Conservation (phyloP, 1,284 basidiomycete genomes). For the Somion occarium region DNA sequence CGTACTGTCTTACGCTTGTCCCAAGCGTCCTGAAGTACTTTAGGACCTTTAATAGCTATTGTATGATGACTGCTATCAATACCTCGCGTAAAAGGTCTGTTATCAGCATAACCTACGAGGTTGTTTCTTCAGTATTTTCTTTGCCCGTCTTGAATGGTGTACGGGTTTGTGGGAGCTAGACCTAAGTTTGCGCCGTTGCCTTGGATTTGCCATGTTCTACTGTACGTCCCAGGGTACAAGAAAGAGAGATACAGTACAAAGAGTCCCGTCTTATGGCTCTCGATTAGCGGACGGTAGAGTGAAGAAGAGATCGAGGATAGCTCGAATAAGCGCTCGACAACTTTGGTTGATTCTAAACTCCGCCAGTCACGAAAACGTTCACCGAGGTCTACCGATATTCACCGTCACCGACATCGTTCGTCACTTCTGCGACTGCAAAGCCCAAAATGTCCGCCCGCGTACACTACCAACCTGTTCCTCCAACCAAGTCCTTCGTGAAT, state of each 20-base stretch:
- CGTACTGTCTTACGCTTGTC: slow-evolving; percentile 85
- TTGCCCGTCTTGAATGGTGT: slow-evolving; percentile 64
- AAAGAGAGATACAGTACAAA: too few relatives aligned
- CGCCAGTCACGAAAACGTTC: slow-evolving; percentile 6
- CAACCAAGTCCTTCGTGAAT: slow-evolving; percentile 14
- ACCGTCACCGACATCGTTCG: slow-evolving; percentile 13
- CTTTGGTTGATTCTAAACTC: slow-evolving; percentile 15
- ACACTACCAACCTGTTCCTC: slow-evolving; percentile 17
- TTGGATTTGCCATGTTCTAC: slow-evolving; percentile 88
- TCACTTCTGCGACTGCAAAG: not conserved
- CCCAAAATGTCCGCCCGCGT: slow-evolving; percentile 25
- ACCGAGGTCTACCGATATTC: slow-evolving; percentile 7
- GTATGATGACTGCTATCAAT: slow-evolving; percentile 13
- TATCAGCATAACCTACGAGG: slow-evolving; percentile 46
- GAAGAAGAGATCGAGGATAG: too few relatives aligned
- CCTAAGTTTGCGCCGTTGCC: slow-evolving; percentile 79
- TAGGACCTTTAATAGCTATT: slow-evolving; percentile 79
- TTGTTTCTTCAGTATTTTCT: slow-evolving; percentile 74
- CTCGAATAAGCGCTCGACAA: too few relatives aligned
- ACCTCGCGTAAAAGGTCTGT: slow-evolving; percentile 2
- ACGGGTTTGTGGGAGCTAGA: slow-evolving; percentile 69
- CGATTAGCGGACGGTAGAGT: too few relatives aligned
- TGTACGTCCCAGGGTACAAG: too few relatives aligned
- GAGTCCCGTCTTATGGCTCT: too few relatives aligned
- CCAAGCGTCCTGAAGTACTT: slow-evolving; percentile 83